Base-by-base conservation (phyloP, 768 basidiomycete genomes). In the Boletus tylopilopsis region DNA sequence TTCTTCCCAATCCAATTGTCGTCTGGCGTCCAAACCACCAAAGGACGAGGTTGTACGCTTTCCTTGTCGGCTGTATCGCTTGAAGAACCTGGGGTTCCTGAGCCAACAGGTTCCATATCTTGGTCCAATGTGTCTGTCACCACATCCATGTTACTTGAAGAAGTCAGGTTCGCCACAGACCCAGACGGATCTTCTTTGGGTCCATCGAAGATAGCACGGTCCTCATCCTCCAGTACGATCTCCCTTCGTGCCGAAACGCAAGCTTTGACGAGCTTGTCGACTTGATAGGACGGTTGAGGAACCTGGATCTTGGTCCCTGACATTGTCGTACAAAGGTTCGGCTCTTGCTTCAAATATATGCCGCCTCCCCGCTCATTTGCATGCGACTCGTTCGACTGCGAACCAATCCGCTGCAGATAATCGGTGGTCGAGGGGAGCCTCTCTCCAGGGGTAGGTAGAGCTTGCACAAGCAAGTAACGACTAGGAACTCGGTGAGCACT, bases 381-480 rank as follows among this genome's bases (percentile, higher is more conserved):
- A 36, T 22, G 13, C 5, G 0, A 11, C 16, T 29, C 18, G 21
- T 23, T 18, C 2, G 5, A 9, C 9, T 27, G 21, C 21, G 5
- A 12, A 13, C 19, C 16, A 10, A 10, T 22, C 11, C 7, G n/a
- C 18, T 9, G 16, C 19, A n/a, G 1, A n/a, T n/a, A n/a, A n/a
- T n/a, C n/a, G n/a, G n/a, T n/a, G n/a, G n/a, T n/a, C n/a, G n/a
- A n/a, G n/a, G n/a, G n/a, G n/a, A n/a, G n/a, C n/a, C n/a, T n/a
- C n/a, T n/a, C n/a, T n/a, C n/a, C n/a, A n/a, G n/a, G n/a, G n/a
- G n/a, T n/a, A n/a, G n/a, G 13, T 16, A 2, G 21, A 19, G 16
- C 23, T 12, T 71, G 74, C 27, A 87, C 77, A 36, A 87, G 69
- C 1, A 87, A 71, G 64, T 85, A 87, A 8, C 84, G 83, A 55